Conservation (phyloP, 257 asterid genomes). For the Cinchona pubescens region DNA sequence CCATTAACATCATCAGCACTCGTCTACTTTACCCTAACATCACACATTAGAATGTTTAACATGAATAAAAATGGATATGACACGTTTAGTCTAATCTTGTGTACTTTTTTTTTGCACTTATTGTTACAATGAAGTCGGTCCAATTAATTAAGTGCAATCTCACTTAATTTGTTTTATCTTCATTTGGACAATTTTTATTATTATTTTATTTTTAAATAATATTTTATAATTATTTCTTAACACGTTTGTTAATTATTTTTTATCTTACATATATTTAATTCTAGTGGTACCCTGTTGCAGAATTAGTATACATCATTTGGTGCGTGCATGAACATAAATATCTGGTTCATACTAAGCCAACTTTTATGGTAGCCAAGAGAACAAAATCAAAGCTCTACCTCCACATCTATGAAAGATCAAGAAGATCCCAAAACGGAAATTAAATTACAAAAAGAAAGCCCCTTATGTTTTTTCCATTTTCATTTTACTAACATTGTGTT, state of each 20-base stretch:
- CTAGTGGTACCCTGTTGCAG: background rate
- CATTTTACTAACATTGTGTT: background rate
- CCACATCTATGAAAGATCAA: background rate
- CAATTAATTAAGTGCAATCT: background rate
- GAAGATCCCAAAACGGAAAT: background rate
- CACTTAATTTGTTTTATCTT: too few species aligned
- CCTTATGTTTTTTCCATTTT: background rate
- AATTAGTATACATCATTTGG: background rate
- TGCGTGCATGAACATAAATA: background rate
- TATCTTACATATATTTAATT: too few species aligned
- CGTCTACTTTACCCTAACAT: background rate
- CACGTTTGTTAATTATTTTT: too few species aligned
- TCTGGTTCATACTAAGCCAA: conserved; percentile 6
- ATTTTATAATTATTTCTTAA: too few species aligned
- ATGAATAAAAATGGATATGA: background rate
- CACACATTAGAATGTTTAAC: conserved; percentile 2
- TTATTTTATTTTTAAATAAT: too few species aligned
- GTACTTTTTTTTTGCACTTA: conserved; percentile 5
- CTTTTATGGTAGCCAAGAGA: too few species aligned
- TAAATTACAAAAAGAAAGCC: background rate
- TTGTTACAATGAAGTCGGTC: background rate
- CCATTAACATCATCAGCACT: background rate
- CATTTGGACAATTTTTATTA: too few species aligned
- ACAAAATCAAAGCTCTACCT: background rate
- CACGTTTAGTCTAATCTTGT: background rate